Evolutionary conservation across 106 monocot genomes (phyloP).

Genomic region (Ottelia alismoides): DNA sequence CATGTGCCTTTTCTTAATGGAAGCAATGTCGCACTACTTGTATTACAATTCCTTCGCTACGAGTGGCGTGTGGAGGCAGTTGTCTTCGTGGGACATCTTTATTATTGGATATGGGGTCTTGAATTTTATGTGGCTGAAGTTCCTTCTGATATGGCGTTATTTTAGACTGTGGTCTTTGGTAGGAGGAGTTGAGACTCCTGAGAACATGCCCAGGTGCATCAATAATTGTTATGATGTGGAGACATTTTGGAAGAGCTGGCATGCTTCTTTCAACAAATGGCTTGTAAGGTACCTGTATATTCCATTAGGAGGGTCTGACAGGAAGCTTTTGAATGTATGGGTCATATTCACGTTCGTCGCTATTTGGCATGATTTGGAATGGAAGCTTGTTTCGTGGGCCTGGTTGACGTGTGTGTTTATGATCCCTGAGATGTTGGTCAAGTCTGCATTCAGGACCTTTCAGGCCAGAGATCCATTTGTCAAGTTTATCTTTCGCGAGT

Average conservation of each 20-base stretch:
- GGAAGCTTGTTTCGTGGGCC: constrained; percentile 97
- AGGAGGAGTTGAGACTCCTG: constrained; percentile 72
- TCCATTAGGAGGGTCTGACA: constrained; percentile 85
- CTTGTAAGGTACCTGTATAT: constrained; percentile 98
- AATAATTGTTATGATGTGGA: constrained; percentile 94
- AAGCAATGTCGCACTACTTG: no score
- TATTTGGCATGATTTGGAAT: constrained; percentile 96
- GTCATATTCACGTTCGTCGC: constrained; percentile 98
- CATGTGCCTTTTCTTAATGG: no score
- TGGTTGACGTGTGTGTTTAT: constrained; percentile 97
- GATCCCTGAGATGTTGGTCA: constrained; percentile 72
- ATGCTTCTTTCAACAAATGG: constrained; percentile 98
- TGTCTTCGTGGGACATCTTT: no score
- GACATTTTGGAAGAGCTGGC: constrained; percentile 98
- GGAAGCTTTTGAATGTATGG: constrained; percentile 86
- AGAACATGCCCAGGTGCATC: constrained; percentile 95
- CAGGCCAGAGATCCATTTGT: no score
- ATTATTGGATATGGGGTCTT: no score
- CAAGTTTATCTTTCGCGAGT: no score
- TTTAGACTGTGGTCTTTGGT: constrained; percentile 96
- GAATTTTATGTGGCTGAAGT: constrained; percentile 99
- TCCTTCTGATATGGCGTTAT: constrained; percentile 95
- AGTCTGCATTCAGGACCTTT: constrained; percentile 37
- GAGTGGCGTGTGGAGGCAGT: no score
- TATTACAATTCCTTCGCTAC: no score